Evolutionary conservation across 2,329 filamentous ascomycete species (phyloP).

Genomic region (Colletotrichum higginsianum): DNA sequence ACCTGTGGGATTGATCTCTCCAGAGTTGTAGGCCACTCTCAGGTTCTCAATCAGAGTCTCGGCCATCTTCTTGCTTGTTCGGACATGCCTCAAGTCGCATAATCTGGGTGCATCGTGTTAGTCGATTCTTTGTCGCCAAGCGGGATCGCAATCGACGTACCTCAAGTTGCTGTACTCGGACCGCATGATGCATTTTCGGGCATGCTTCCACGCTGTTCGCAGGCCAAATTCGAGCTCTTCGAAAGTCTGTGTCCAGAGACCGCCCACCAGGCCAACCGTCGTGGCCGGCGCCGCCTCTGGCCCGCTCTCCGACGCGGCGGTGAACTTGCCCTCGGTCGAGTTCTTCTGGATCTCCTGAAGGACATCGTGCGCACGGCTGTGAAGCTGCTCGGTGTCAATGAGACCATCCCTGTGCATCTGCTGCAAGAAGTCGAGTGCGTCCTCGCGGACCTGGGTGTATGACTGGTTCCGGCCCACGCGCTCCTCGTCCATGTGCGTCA

Average conservation of each 20-base stretch:
- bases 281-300: conserved; percentile 17
- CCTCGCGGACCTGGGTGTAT: conserved; percentile 39
- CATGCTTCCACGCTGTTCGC: conserved; percentile 36
- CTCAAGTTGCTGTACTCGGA: conserved; percentile 37
- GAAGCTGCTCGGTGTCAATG: conserved; percentile 30
- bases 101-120: conserved; percentile 2
- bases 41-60: conserved; percentile 38
- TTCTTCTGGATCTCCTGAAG: conserved; percentile 40
- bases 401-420: conserved; percentile 38
- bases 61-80: conserved; percentile 41
- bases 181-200: conserved; percentile 40
- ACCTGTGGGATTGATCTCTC: conserved; percentile 39
- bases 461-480: conserved; percentile 39
- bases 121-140: background rate
- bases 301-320: conserved; percentile 19
- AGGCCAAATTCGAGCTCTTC: conserved; percentile 40
- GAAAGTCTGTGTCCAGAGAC: conserved; percentile 40
- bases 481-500: conserved; percentile 40
- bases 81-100: conserved; percentile 37
- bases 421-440: conserved; percentile 37
- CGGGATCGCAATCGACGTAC: background rate
- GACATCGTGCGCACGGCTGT: conserved; percentile 33
- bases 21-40: conserved; percentile 35
- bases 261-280: conserved; percentile 28
- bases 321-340: conserved; percentile 33